phyloP scores from a whole-genome alignment of 1,284 basidiomycete genomes.

The Trametes sp. region DNA sequence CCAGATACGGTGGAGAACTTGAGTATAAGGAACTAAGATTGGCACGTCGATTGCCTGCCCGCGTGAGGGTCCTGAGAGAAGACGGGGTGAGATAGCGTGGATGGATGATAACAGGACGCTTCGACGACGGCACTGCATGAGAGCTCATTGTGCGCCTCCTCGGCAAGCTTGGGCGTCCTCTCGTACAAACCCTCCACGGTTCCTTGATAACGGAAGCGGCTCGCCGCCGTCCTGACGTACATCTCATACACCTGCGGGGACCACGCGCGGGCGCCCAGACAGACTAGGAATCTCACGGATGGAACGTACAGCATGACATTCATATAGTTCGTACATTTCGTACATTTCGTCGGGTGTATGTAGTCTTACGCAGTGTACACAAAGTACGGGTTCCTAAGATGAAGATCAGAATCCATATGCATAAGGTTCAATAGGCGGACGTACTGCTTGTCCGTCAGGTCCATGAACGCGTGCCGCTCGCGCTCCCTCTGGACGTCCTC shows the following conservation, averaged over 20 bases:
- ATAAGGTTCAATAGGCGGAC: constrained; percentile 27
- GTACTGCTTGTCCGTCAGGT: constrained; percentile 67
- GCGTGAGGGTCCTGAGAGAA: constrained; percentile 4
- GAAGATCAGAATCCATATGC: constrained; percentile 3
- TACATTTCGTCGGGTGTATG: background rate
- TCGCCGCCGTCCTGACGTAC: background rate
- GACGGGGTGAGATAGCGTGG: constrained; percentile 4
- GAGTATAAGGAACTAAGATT: constrained; percentile 10
- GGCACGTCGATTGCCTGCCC: background rate
- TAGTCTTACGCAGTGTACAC: constrained; percentile 43
- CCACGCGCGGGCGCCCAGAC: background rate
- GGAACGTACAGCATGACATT: too few relatives aligned
- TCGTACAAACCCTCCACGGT: background rate
- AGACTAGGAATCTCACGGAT: too few relatives aligned
- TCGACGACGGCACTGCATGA: constrained; percentile 5
- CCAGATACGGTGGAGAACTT: background rate
- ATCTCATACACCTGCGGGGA: background rate
- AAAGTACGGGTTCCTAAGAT: constrained; percentile 45
- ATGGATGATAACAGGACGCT: constrained; percentile 13
- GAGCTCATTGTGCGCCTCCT: background rate
- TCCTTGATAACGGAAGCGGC: constrained; percentile 1
- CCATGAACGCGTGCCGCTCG: constrained; percentile 63
- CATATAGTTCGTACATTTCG: background rate
- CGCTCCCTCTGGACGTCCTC: constrained; percentile 61
- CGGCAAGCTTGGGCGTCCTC: background rate